Evolutionary conservation across 2,329 filamentous ascomycete genomes (phyloP).

Genomic region (Thelonectria rubi): DNA sequence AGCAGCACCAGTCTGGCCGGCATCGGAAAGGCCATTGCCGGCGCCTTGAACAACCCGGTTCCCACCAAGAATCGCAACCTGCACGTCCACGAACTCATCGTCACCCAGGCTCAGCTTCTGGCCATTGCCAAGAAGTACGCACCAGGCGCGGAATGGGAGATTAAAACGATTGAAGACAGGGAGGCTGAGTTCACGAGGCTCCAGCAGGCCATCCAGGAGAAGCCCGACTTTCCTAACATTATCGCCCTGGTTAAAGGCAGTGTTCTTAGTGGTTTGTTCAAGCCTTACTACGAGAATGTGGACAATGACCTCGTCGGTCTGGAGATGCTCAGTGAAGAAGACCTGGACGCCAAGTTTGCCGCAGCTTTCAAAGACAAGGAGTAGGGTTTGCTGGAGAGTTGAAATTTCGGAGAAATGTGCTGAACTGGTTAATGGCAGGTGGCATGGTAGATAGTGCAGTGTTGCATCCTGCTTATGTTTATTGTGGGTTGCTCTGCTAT

Average conservation of each 20-base stretch:
- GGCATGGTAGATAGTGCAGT: no score
- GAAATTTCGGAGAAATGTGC: no score
- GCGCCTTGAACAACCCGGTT: slow-evolving; percentile 5
- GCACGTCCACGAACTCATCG: slow-evolving; percentile 6
- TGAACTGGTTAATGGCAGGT: no score
- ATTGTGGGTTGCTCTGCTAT: no score
- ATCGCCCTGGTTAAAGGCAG: slow-evolving; percentile 7
- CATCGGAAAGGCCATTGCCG: slow-evolving; percentile 16
- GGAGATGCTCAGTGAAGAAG: slow-evolving; percentile 10
- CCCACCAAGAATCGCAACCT: slow-evolving; percentile 17
- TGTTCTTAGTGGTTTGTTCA: slow-evolving; percentile 2
- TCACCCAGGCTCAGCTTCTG: slow-evolving; percentile 15
- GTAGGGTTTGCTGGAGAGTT: no score
- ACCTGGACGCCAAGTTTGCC: slow-evolving; percentile 12
- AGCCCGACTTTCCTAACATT: neutral
- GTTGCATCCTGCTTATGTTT: no score
- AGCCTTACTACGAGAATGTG: neutral
- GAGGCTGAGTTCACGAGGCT: neutral
- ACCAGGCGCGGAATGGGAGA: neutral
- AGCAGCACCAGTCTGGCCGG: slow-evolving; percentile 12
- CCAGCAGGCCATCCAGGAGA: neutral
- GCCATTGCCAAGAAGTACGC: slow-evolving; percentile 13
- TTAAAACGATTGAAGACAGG: neutral
- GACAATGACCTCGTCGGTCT: slow-evolving; percentile 21
- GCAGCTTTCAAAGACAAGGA: neutral